phyloP scores from a whole-genome alignment of 1,284 basidiomycete genomes.

The Tilletia indica region DNA sequence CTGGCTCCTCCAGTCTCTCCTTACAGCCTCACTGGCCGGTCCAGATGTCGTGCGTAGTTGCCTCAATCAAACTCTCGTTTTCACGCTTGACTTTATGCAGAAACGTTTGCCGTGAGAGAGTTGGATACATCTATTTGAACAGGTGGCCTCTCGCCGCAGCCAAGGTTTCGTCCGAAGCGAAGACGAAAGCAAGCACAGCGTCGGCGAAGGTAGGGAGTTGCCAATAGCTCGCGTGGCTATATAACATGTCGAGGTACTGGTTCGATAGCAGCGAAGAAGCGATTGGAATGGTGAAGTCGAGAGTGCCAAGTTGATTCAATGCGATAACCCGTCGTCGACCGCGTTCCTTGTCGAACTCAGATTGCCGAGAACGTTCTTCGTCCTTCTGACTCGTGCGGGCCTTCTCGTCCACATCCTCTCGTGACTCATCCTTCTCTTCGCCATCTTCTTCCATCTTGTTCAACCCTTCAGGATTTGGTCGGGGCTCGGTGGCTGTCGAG shows the following conservation, averaged over 20 bases:
- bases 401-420: slow-evolving; percentile 19
- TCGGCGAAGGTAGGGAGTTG: slow-evolving; percentile 41
- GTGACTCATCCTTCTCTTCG: slow-evolving; percentile 1
- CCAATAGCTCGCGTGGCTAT: slow-evolving; percentile 51
- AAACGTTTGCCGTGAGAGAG: no score
- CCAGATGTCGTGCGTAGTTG: no score
- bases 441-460: slow-evolving; percentile 25
- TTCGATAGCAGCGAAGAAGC: slow-evolving; percentile 38
- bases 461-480: slow-evolving; percentile 26
- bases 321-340: slow-evolving; percentile 11
- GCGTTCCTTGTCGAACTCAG: slow-evolving; percentile 8
- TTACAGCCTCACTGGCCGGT: no score
- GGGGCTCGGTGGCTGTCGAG: slow-evolving; percentile 20
- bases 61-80: no score
- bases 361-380: neutral
- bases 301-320: slow-evolving; percentile 12
- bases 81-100: no score
- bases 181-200: slow-evolving; percentile 46
- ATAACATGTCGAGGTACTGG: slow-evolving; percentile 45
- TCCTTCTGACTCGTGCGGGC: slow-evolving; percentile 20
- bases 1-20: no score
- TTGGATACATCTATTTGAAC: neutral
- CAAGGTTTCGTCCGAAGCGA: slow-evolving; percentile 22
- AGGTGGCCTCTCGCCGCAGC: slow-evolving; percentile 17
- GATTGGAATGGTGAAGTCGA: slow-evolving; percentile 40